phyloP scores from a whole-genome alignment of 106 monocot species.

The Dendrobium huoshanense region DNA sequence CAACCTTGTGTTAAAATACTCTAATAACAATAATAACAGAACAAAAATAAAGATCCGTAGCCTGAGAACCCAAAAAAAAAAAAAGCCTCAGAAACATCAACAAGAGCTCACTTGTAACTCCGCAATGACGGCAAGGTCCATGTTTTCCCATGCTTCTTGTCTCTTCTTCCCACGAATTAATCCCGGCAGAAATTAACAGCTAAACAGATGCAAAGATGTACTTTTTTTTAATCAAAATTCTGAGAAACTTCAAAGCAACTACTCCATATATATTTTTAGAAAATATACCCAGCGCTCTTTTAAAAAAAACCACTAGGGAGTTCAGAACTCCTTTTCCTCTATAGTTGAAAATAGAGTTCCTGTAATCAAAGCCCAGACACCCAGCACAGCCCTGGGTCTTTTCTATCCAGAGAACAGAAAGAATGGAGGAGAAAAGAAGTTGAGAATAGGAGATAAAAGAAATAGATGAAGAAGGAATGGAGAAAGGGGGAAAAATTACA shows the following conservation, averaged over 20 bases:
- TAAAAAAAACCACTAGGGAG: constrained; percentile 14
- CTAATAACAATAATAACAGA: constrained; percentile 2
- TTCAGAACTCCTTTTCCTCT: not conserved
- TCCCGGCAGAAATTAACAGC: constrained; percentile 4
- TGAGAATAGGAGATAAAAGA: not conserved
- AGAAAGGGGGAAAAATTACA: constrained; percentile 13
- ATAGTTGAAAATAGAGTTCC: constrained; percentile 11
- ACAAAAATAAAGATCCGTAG: constrained; percentile 14
- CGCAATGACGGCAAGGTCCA: constrained; percentile 98
- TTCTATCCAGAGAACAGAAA: not conserved
- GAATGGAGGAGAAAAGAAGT: not conserved
- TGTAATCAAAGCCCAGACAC: not conserved
- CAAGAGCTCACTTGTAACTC: constrained; percentile 96
- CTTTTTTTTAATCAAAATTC: constrained; percentile 6
- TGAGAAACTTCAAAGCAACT: constrained; percentile 12
- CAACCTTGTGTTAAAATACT: not conserved
- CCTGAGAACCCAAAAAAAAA: constrained; percentile 1
- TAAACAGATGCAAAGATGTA: not conserved
- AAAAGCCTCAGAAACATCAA: constrained; percentile 17
- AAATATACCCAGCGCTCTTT: not conserved
- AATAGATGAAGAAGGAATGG: constrained; percentile 3
- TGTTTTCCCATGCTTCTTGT: constrained; percentile 73
- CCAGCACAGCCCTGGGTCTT: not conserved
- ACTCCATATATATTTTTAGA: not conserved
- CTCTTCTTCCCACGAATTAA: constrained; percentile 14